Evolutionary conservation across 257 asterid species (phyloP).

Genomic region (Solanum lycopersicoides): DNA sequence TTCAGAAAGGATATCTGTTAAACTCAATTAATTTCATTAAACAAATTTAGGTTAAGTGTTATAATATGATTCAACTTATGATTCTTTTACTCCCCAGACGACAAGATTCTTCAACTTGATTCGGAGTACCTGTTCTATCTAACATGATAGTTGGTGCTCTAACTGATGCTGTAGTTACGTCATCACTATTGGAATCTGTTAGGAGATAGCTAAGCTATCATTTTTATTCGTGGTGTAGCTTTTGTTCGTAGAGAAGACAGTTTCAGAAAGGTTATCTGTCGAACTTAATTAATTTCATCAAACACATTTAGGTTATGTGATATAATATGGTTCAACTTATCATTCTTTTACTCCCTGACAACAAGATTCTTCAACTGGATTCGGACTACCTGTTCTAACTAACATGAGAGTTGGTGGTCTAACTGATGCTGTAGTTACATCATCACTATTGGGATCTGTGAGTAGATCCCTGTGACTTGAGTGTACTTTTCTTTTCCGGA

Average conservation of each 20-base stretch:
- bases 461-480: slow-evolving; percentile 12
- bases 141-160: slow-evolving; percentile 21
- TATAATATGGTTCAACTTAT: no score
- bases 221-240: no score
- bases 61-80: background rate
- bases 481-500: background rate
- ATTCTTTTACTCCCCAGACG: background rate
- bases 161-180: slow-evolving; percentile 37
- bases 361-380: slow-evolving; percentile 83
- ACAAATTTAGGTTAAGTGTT: background rate
- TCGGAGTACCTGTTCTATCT: slow-evolving; percentile 78
- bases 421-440: slow-evolving; percentile 37
- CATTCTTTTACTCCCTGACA: no score
- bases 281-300: no score
- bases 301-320: no score
- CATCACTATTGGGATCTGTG: slow-evolving; percentile 75
- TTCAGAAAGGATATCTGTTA: slow-evolving; percentile 55
- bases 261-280: no score
- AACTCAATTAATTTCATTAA: slow-evolving; percentile 1
- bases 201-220: background rate
- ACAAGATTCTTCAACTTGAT: slow-evolving; percentile 86
- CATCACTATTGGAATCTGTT: slow-evolving; percentile 73
- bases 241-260: no score
- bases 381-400: slow-evolving; percentile 79
- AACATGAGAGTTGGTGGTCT: slow-evolving; percentile 21